phyloP scores from a whole-genome alignment of 176 grass and related monocot species.

The Musa acuminata region DNA sequence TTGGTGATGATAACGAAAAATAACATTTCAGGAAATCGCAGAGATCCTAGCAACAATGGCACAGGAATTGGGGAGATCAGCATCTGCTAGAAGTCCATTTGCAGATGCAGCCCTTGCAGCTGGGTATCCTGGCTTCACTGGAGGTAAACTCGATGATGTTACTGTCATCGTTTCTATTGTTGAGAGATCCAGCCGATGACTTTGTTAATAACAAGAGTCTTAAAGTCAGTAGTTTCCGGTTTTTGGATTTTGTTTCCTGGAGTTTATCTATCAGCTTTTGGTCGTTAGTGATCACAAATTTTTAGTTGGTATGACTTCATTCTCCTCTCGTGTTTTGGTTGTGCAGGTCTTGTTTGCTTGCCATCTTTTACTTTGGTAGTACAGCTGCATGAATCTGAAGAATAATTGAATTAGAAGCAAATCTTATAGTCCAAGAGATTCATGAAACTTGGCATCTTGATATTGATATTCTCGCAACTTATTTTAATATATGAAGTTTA shows the following conservation, averaged over 20 bases:
- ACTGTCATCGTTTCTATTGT: constrained; percentile 79
- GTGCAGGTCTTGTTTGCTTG: too few relatives aligned
- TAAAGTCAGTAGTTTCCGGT: background rate
- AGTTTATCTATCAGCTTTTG: background rate
- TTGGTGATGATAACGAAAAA: background rate
- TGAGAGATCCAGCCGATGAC: constrained; percentile 31
- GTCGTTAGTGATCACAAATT: background rate
- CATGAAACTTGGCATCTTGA: too few relatives aligned
- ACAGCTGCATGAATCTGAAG: too few relatives aligned
- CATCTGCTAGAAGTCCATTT: constrained; percentile 64
- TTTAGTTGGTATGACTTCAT: background rate
- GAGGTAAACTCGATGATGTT: constrained; percentile 93
- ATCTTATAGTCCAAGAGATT: too few relatives aligned
- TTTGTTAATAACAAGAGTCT: background rate
- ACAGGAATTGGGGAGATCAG: constrained; percentile 57
- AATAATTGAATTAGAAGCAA: too few relatives aligned
- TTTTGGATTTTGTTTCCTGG: background rate
- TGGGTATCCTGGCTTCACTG: constrained; percentile 62
- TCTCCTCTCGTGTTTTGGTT: background rate
- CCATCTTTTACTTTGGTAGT: background rate
- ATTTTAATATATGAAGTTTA: too few relatives aligned
- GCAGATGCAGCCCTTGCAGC: constrained; percentile 51
- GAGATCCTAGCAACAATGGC: constrained; percentile 46
- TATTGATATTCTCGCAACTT: too few relatives aligned
- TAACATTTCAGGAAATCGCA: constrained; percentile 53